Percentiles rank a stretch among this genome's conserved stretches.
Evolutionary conservation across 345 rosid species (phyloP).

Genomic region (Hirschfeldia incana): DNA sequence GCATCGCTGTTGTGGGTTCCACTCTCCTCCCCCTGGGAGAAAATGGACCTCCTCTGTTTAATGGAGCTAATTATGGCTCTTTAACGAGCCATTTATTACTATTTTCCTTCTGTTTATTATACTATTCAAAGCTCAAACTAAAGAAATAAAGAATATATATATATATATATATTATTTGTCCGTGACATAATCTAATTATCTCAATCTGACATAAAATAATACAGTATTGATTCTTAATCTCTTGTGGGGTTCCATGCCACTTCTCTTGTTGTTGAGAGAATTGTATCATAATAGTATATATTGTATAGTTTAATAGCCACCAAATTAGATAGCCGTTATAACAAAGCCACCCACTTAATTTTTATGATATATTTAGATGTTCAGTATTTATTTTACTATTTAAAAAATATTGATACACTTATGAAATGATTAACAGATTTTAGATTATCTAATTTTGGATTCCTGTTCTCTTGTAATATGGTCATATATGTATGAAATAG

Average conservation of each 20-base stretch:
- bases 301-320: conserved; percentile 26
- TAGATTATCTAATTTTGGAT: background rate
- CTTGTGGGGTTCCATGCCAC: conserved; percentile 25
- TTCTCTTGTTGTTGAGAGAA: conserved; percentile 2
- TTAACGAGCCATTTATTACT: conserved; percentile 13
- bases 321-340: conserved; percentile 33
- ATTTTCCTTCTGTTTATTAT: background rate
- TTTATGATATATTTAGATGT: background rate
- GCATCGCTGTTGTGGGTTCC: conserved; percentile 36
- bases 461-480: background rate
- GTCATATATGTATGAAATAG: background rate
- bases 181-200: background rate
- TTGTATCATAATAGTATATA: background rate
- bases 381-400: background rate
- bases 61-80: conserved; percentile 22
- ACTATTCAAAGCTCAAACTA: background rate
- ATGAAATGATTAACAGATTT: background rate
- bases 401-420: background rate
- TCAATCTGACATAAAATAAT: background rate
- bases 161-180: background rate
- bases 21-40: background rate
- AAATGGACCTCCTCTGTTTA: conserved; percentile 14
- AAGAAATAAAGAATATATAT: background rate
- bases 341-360: background rate
- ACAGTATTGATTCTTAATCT: background rate